Conservation (phyloP, 2,329 filamentous ascomycete species). For the Scolecobasidium constrictum region DNA sequence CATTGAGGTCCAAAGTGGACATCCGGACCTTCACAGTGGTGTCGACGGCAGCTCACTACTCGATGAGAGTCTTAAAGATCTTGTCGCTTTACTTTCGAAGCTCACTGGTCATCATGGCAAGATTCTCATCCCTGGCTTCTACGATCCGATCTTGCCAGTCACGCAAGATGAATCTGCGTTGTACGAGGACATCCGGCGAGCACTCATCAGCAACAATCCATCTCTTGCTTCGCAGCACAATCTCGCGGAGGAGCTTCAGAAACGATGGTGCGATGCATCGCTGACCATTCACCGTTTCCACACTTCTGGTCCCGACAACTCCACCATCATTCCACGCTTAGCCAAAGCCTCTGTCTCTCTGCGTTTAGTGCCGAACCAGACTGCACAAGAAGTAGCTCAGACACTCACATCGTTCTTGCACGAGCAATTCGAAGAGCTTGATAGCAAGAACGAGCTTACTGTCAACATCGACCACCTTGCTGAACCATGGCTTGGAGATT, state of each 20-base stretch:
- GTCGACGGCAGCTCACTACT: constrained; percentile 90
- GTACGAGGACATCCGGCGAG: constrained; percentile 73
- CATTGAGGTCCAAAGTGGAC: constrained; percentile 72
- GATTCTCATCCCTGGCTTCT: constrained; percentile 79
- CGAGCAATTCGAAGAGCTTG: constrained; percentile 60
- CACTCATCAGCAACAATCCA: constrained; percentile 62
- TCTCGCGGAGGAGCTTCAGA: constrained; percentile 80
- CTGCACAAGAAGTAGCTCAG: constrained; percentile 64
- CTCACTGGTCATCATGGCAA: constrained; percentile 72
- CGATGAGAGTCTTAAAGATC: constrained; percentile 84
- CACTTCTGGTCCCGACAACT: constrained; percentile 77
- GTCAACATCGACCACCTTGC: constrained; percentile 86
- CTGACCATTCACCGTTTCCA: constrained; percentile 90
- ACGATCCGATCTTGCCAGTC: constrained; percentile 69
- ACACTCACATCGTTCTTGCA: constrained; percentile 57
- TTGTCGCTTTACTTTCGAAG: constrained; percentile 71
- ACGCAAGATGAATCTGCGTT: constrained; percentile 65
- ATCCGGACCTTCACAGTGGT: constrained; percentile 86
- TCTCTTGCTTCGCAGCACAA: constrained; percentile 50
- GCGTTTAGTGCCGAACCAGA: constrained; percentile 86
- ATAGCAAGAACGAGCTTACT: constrained; percentile 68
- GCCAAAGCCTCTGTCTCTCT: constrained; percentile 84
- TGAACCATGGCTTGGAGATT: constrained; percentile 92
- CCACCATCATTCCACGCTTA: constrained; percentile 80
- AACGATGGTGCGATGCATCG: constrained; percentile 89